Percentiles rank a stretch among this genome's conserved stretches.
These are phyloP conservation scores for Aspergillus uvarum DNA, from an alignment of 2,329 filamentous ascomycete genomes.

Conservation along the genomic window DNA sequence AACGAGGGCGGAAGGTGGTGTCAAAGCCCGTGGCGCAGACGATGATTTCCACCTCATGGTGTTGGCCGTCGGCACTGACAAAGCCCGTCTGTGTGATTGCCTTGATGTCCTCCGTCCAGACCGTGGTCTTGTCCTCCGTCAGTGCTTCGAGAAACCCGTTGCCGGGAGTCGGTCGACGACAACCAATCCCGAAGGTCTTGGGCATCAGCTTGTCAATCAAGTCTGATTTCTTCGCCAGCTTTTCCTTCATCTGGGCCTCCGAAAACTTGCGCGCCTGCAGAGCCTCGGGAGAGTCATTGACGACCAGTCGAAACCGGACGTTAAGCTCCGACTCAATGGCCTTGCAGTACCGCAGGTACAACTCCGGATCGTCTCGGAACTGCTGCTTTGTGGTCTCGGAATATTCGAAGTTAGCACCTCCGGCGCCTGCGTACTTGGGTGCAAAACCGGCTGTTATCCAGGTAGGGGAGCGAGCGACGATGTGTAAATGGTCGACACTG, in stretches of 20 bases:
- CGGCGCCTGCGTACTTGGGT: background rate
- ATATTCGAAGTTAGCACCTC: too few relatives aligned
- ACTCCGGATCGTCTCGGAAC: too few relatives aligned
- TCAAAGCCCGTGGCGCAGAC: constrained; percentile 25
- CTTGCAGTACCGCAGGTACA: too few relatives aligned
- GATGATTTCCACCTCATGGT: constrained; percentile 18
- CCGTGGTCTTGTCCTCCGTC: background rate
- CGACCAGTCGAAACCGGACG: too few relatives aligned
- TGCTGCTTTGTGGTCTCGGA: too few relatives aligned
- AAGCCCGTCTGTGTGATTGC: background rate
- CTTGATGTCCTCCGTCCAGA: background rate
- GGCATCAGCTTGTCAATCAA: too few relatives aligned
- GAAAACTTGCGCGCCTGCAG: too few relatives aligned
- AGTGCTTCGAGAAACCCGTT: background rate
- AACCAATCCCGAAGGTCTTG: too few relatives aligned
- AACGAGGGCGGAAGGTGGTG: constrained; percentile 43
- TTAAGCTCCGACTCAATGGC: too few relatives aligned
- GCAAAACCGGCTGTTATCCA: background rate
- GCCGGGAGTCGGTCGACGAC: background rate
- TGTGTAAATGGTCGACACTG: constrained; percentile 1
- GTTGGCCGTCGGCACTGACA: constrained; percentile 19
- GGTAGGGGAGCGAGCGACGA: background rate
- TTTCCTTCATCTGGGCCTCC: too few relatives aligned
- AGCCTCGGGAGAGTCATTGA: too few relatives aligned
- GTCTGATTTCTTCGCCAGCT: too few relatives aligned